Evolutionary conservation across 352 stramenopile species (phyloP).

Genomic region (Phytopythium oedochilum): DNA sequence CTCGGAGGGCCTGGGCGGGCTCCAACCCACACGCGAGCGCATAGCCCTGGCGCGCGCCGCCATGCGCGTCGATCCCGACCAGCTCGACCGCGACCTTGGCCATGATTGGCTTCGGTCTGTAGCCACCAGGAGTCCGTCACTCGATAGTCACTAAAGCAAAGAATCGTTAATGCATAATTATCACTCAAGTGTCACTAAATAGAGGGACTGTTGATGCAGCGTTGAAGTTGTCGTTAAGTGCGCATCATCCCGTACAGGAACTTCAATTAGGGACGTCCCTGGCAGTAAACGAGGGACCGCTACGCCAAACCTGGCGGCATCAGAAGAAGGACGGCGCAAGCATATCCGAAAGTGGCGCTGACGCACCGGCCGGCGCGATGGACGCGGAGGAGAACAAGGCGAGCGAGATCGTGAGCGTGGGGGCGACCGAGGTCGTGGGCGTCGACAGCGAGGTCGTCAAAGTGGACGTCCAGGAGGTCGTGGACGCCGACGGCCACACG

Average conservation of each 20-base stretch:
- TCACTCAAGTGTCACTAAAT: no score
- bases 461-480: not conserved
- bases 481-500: not conserved
- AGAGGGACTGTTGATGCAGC: constrained; percentile 2
- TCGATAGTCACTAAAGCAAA: no score
- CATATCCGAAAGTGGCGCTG: not conserved
- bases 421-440: not conserved
- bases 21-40: constrained; percentile 17
- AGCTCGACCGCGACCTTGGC: not conserved
- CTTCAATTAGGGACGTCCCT: constrained; percentile 6
- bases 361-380: not conserved
- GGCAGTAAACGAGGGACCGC: not conserved
- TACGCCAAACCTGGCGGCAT: not conserved
- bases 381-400: constrained; percentile 4
- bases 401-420: constrained; percentile 1
- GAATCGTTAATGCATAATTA: no score
- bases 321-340: not conserved
- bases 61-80: not conserved
- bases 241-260: not conserved
- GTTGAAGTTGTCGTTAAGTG: not conserved
- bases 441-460: not conserved
- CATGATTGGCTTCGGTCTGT: not conserved
- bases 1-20: constrained; percentile 12
- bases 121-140: no score
- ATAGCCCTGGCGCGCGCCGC: constrained; percentile 15